Conservation (phyloP, 345 rosid species). For the Hirschfeldia incana region DNA sequence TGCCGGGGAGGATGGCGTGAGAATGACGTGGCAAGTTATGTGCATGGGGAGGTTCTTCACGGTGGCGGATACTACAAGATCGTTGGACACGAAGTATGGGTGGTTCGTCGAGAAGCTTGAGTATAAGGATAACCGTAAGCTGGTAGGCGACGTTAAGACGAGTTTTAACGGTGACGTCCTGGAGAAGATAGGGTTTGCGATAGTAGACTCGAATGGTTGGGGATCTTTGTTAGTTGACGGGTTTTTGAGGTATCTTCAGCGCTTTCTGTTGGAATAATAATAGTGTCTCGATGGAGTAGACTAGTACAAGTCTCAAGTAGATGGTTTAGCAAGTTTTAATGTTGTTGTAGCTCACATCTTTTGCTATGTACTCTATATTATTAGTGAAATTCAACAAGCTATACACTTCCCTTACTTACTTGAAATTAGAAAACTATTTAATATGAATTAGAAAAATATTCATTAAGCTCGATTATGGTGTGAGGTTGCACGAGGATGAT, state of each 20-base stretch:
- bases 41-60: not conserved
- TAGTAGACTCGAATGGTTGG: not conserved
- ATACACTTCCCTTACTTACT: not conserved
- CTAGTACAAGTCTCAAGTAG: not conserved
- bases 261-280: slow-evolving; percentile 7
- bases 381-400: not conserved
- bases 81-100: slow-evolving; percentile 1
- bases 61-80: not conserved
- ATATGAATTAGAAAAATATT: not conserved
- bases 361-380: not conserved
- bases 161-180: slow-evolving; percentile 12
- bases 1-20: not conserved
- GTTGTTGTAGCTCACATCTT: not conserved
- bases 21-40: slow-evolving; percentile 15
- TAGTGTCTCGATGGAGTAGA: not conserved
- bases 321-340: slow-evolving; percentile 5
- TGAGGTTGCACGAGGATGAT: not conserved
- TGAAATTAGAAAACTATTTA: not conserved
- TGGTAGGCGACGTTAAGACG: slow-evolving; percentile 4
- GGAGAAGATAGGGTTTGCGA: slow-evolving; percentile 9
- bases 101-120: slow-evolving; percentile 18
- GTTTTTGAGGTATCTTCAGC: slow-evolving; percentile 14
- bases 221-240: slow-evolving; percentile 1
- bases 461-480: not conserved
- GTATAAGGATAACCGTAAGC: not conserved